Evolutionary conservation across 2,329 filamentous ascomycete genomes (phyloP), one percentile per base, ranked within the genome.

Genomic region (Apiospora pterosperma): DNA sequence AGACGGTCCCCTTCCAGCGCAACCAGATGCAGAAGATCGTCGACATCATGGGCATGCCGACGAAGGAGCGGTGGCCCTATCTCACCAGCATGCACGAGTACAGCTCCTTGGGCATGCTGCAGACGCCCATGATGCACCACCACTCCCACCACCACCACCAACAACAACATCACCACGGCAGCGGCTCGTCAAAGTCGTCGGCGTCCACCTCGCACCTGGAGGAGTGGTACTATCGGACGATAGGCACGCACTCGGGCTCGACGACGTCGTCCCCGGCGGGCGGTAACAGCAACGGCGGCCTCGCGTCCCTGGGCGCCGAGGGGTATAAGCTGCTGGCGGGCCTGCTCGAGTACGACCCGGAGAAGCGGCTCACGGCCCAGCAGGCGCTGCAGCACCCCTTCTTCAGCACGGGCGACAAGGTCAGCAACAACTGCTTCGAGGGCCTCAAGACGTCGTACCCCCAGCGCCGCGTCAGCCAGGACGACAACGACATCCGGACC

Each of bases 11-110:
- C 0, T 99, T 99, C 71, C 96, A 99, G 78, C 88, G 94, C 16
- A 97, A 97, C 73, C 96, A 99, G 80, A 98, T 99, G 95, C 93
- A 96, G 74, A 97, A 97, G 79, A 99, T 99, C 71, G 92, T 97
- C 41, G 96, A 99, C 74, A 93, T 99, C 67, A 90, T 99, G 82
- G 96, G 96, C 36, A 81, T 97, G 69, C 96, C 96, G 0, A 92
- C 87, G 7, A 95, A 95, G 72, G 92, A 97, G 61, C 87, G 89
- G 31, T 99, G 96, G 96, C 92, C 94, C 0, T 84, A 95, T 34
- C 81, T 99, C 2, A 82, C 88, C 1, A 87, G 90, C 42, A 97
- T 97, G 91, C 93, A 93, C 0, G 96, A 99, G 78, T 97, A 92
- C 73, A 80, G 79, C 41, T 91, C 96, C 69, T 83, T 97, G 6